phyloP scores from a whole-genome alignment of 2,329 filamentous ascomycete genomes.

The Fusarium fujikuroi region DNA sequence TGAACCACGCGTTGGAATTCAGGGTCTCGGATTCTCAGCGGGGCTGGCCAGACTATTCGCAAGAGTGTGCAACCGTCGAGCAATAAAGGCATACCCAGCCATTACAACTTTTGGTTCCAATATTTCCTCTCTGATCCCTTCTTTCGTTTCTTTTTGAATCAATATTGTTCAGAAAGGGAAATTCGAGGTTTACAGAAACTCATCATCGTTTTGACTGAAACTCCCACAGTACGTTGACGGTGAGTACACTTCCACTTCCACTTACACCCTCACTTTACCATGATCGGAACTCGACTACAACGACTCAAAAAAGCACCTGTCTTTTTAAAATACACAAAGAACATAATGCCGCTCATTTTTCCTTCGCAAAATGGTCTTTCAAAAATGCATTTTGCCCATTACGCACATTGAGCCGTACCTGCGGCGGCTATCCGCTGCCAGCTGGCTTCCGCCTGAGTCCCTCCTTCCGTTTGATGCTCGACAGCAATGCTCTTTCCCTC shows the following conservation, averaged over 20 bases:
- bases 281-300: constrained; percentile 16
- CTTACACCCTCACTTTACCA: neutral
- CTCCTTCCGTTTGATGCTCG: constrained; percentile 29
- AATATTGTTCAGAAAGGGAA: constrained; percentile 29
- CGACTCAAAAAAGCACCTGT: neutral
- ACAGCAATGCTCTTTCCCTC: constrained; percentile 8
- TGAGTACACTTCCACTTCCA: constrained; percentile 32
- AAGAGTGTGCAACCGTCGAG: constrained; percentile 25
- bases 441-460: neutral
- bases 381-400: neutral
- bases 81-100: constrained; percentile 42
- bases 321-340: neutral
- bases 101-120: constrained; percentile 33
- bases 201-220: constrained; percentile 8
- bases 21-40: constrained; percentile 43
- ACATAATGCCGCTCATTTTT: neutral
- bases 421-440: constrained; percentile 27
- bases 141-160: constrained; percentile 23
- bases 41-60: constrained; percentile 36
- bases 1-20: constrained; percentile 43
- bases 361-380: neutral
- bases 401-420: constrained; percentile 17
- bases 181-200: constrained; percentile 13
- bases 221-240: constrained; percentile 13
- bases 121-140: constrained; percentile 31